A percentile compares a stretch with the other conserved stretches of the same genome.
Evolutionary conservation across 495 filamentous ascomycete species (phyloP).

Genomic region (Annulohypoxylon nitens): DNA sequence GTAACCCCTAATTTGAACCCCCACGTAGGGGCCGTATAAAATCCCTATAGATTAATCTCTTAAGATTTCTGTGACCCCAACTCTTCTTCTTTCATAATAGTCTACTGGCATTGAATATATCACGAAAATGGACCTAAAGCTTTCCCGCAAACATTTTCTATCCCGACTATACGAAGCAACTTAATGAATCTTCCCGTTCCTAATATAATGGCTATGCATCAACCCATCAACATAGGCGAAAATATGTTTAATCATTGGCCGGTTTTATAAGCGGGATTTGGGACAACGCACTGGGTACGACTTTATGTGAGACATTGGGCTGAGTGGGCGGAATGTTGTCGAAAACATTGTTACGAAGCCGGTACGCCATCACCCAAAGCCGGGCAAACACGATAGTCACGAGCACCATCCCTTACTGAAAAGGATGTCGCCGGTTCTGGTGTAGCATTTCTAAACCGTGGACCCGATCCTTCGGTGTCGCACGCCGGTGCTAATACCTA

Average conservation of each 20-base stretch:
- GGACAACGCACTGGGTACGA: neutral
- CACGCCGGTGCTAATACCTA: constrained; percentile 1
- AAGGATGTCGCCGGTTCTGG: constrained; percentile 4
- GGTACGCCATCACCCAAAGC: constrained; percentile 1
- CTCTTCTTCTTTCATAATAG: neutral
- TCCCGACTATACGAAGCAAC: neutral
- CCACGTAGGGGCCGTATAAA: constrained; percentile 35
- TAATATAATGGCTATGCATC: neutral
- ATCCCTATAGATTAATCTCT: neutral
- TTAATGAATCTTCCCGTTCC: neutral
- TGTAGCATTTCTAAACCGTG: constrained; percentile 13
- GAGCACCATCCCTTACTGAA: constrained; percentile 26
- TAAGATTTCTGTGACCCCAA: neutral
- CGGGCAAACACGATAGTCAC: constrained; percentile 8
- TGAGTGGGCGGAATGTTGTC: constrained; percentile 6
- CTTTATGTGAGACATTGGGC: neutral
- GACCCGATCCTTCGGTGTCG: constrained; percentile 10
- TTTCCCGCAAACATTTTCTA: neutral
- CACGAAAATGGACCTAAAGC: neutral
- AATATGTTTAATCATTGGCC: neutral
- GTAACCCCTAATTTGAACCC: constrained; percentile 27
- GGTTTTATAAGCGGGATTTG: neutral
- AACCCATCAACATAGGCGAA: neutral
- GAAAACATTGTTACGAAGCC: constrained; percentile 22
- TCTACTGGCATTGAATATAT: neutral